Conservation (phyloP, 345 rosid species). For the Populus pruinosa region DNA sequence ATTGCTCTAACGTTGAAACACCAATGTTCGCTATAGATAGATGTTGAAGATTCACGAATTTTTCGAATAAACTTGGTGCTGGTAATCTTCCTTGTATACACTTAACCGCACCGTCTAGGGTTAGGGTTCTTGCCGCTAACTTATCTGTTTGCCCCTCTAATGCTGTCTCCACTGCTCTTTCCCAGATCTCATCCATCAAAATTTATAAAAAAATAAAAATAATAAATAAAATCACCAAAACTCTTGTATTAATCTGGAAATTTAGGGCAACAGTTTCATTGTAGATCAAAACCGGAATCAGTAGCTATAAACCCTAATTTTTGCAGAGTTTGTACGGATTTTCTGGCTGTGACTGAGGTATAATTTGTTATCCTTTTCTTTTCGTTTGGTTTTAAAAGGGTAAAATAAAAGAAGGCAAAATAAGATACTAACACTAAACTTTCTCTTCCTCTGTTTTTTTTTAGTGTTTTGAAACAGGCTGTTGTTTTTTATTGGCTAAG, state of each 20-base stretch:
- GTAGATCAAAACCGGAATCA: background rate
- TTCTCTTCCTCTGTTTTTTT: background rate
- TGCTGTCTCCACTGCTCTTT: slow-evolving; percentile 66
- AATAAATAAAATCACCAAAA: background rate
- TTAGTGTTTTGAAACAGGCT: background rate
- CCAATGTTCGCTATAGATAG: slow-evolving; percentile 66
- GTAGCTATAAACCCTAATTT: slow-evolving; percentile 21
- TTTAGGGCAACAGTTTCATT: background rate
- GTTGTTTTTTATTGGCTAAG: slow-evolving; percentile 20
- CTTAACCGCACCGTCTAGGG: slow-evolving; percentile 78
- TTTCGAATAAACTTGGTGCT: slow-evolving; percentile 46
- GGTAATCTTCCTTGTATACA: slow-evolving; percentile 62
- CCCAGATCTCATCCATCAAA: slow-evolving; percentile 81
- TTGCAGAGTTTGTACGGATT: slow-evolving; percentile 12
- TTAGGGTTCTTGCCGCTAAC: slow-evolving; percentile 37
- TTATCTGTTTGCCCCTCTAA: slow-evolving; percentile 56
- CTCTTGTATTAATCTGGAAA: background rate
- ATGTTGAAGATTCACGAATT: slow-evolving; percentile 58
- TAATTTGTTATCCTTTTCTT: background rate
- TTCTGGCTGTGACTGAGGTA: background rate
- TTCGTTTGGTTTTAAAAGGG: background rate
- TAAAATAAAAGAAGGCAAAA: background rate
- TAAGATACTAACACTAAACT: background rate
- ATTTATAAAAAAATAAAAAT: background rate
- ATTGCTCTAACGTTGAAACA: slow-evolving; percentile 62